A percentile compares a stretch with the other conserved stretches of the same genome.
phyloP scores from a whole-genome alignment of 169 alveolate species.

The Cryptosporidium tyzzeri region DNA sequence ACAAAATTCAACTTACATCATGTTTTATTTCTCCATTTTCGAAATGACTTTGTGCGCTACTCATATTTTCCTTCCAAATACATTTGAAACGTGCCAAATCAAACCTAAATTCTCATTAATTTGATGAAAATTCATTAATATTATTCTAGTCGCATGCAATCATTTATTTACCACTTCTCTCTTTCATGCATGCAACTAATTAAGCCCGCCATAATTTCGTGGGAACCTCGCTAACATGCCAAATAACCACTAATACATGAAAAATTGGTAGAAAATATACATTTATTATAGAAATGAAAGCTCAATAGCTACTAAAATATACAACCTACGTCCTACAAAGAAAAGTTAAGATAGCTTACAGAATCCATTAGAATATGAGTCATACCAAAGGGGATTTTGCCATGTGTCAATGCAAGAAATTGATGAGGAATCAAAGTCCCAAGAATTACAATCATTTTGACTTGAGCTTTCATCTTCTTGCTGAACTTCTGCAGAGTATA shows the following conservation, averaged over 20 bases:
- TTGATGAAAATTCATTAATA: neutral
- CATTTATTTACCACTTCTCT: neutral
- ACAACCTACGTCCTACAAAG: conserved; percentile 13
- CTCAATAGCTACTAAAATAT: conserved; percentile 2
- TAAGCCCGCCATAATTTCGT: neutral
- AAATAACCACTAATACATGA: neutral
- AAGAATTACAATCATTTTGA: conserved; percentile 53
- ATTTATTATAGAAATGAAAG: neutral
- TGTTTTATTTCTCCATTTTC: conserved; percentile 16
- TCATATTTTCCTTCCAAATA: conserved; percentile 4
- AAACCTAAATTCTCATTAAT: neutral
- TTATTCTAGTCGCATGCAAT: conserved; percentile 10
- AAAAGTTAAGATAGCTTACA: conserved; percentile 44
- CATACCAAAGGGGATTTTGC: conserved; percentile 71
- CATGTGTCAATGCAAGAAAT: conserved; percentile 66
- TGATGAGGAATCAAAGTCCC: conserved; percentile 73
- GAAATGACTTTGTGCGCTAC: neutral
- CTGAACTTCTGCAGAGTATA: conserved; percentile 27
- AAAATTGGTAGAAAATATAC: neutral
- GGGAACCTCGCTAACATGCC: neutral
- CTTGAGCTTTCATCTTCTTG: conserved; percentile 56
- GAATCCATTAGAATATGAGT: conserved; percentile 48
- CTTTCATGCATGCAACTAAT: conserved; percentile 42
- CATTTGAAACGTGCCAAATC: neutral
- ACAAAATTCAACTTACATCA: conserved; percentile 43